Conservation (phyloP, 2,329 filamentous ascomycete species). For the Arthrobotrys musiformis region DNA sequence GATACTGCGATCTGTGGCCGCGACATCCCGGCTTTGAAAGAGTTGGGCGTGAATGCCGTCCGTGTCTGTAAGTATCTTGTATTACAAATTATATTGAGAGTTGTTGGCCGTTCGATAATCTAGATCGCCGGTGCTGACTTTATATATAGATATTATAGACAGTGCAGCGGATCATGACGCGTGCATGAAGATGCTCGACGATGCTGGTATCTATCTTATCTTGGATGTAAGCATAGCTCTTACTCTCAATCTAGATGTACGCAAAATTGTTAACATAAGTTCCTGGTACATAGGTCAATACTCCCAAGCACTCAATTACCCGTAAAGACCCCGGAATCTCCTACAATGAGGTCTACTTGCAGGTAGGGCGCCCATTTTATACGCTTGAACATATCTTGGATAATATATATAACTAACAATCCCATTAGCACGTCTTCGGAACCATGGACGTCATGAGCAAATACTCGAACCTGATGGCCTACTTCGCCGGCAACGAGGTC, state of each 20-base stretch:
- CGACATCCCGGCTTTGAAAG: constrained; percentile 82
- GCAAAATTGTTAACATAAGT: constrained; percentile 1
- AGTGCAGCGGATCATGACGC: constrained; percentile 82
- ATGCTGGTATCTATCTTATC: constrained; percentile 90
- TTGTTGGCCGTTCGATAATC: not conserved
- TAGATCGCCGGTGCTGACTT: constrained; percentile 37
- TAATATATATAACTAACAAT: not conserved
- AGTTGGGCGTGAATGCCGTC: constrained; percentile 88
- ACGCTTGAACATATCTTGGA: not conserved
- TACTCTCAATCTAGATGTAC: not conserved
- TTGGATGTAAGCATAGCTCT: constrained; percentile 82
- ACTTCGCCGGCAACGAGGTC: constrained; percentile 85
- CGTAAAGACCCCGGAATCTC: constrained; percentile 76
- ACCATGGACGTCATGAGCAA: constrained; percentile 84
- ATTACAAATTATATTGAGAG: not conserved
- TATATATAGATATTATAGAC: constrained; percentile 76
- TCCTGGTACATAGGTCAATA: constrained; percentile 57
- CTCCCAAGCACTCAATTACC: constrained; percentile 85
- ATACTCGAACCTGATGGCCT: constrained; percentile 87
- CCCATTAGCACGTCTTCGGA: constrained; percentile 74
- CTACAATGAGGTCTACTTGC: constrained; percentile 88
- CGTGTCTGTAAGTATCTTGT: constrained; percentile 71
- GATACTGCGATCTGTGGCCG: constrained; percentile 77
- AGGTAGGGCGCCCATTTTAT: constrained; percentile 63
- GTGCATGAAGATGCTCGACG: constrained; percentile 83